Conservation (phyloP, 2,329 filamentous ascomycete species). For the Botrytis sinoallii region DNA sequence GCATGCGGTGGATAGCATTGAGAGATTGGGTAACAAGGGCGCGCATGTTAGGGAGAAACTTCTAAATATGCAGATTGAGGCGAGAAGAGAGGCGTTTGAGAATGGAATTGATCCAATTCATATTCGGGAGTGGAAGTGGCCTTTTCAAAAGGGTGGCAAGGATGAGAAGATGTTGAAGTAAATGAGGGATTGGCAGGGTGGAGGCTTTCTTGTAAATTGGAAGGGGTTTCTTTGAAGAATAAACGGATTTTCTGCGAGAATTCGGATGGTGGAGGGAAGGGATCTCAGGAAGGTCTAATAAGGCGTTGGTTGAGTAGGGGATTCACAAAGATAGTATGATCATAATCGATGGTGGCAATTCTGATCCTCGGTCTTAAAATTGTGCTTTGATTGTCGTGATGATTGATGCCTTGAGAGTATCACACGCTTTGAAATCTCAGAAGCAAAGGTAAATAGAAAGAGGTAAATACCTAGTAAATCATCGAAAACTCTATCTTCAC, state of each 20-base stretch:
- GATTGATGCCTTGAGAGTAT: not conserved
- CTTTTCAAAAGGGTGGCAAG: conserved; percentile 24
- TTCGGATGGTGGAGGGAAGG: not conserved
- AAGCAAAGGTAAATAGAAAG: not conserved
- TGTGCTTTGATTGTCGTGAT: not conserved
- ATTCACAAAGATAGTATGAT: not conserved
- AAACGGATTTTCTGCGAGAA: not conserved
- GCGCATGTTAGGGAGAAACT: conserved; percentile 61
- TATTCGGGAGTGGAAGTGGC: conserved; percentile 35
- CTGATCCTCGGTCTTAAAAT: not conserved
- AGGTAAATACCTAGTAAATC: not conserved
- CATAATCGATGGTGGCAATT: not conserved
- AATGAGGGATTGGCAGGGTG: not conserved
- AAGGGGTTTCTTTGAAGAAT: not conserved
- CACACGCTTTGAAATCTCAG: not conserved
- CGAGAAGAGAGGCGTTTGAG: conserved; percentile 64
- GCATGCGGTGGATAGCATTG: conserved; percentile 68
- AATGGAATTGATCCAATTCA: conserved; percentile 61
- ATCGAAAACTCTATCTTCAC: not conserved
- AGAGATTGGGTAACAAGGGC: conserved; percentile 58
- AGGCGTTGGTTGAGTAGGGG: not conserved
- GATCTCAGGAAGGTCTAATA: not conserved
- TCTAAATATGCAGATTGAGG: conserved; percentile 61
- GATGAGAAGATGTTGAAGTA: conserved; percentile 3
- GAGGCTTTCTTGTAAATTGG: not conserved